A percentile compares a stretch with the other conserved stretches of the same genome.
Evolutionary conservation across 1,284 basidiomycete genomes (phyloP).

Genomic region (Neolentinus lepideus): DNA sequence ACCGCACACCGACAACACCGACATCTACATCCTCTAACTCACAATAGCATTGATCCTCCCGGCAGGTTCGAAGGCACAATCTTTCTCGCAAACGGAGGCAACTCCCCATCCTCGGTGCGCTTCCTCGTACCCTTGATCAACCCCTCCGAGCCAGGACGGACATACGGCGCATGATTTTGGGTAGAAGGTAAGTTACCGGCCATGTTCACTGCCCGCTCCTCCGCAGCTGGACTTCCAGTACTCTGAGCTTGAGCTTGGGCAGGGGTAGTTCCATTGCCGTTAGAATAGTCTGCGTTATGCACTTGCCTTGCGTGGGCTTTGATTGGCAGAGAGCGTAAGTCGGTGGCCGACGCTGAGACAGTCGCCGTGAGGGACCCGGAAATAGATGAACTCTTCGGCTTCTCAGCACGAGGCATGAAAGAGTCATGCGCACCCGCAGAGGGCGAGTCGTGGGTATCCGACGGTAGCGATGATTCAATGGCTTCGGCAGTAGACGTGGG

Average conservation of each 20-base stretch:
- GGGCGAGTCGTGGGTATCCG: too few species aligned
- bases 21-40: background rate
- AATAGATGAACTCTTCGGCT: background rate
- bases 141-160: background rate
- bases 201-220: background rate
- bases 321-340: too few species aligned
- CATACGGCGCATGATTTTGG: background rate
- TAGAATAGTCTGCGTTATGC: background rate
- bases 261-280: background rate
- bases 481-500: background rate
- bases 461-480: background rate
- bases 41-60: too few species aligned
- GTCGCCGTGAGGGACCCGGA: background rate
- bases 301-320: background rate
- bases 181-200: background rate
- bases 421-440: too few species aligned
- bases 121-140: background rate
- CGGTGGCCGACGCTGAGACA: background rate
- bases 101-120: background rate
- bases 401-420: too few species aligned
- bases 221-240: background rate
- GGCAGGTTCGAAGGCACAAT: too few species aligned
- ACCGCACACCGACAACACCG: background rate
- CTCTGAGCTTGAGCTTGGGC: background rate
- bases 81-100: background rate